A percentile compares a stretch with the other conserved stretches of the same genome.
These are phyloP conservation scores for Lentithecium fluviatile DNA, from an alignment of 495 filamentous ascomycete genomes.

Conservation along the genomic window DNA sequence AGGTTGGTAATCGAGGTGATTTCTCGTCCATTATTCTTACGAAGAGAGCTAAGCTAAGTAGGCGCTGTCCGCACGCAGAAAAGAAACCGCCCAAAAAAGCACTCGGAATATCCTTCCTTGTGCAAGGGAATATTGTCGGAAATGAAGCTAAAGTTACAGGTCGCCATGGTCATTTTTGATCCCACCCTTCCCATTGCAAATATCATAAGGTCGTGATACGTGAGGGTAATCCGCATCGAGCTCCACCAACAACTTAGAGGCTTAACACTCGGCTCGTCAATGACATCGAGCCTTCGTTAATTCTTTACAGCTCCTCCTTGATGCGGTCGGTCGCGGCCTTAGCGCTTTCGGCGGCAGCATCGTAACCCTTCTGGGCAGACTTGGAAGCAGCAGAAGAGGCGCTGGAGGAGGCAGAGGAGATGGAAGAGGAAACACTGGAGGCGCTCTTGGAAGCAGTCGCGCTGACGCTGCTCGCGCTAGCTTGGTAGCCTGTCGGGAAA, in stretches of 20 bases:
- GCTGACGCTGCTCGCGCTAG: constrained; percentile 30
- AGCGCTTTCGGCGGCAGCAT: constrained; percentile 66
- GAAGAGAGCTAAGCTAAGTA: too few species aligned
- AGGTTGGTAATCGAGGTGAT: too few species aligned
- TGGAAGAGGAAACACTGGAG: constrained; percentile 13
- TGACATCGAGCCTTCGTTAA: not conserved
- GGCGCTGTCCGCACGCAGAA: too few species aligned
- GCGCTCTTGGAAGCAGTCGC: constrained; percentile 6
- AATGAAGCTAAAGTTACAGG: constrained; percentile 1
- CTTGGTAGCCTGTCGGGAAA: constrained; percentile 31
- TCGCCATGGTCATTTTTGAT: not conserved
- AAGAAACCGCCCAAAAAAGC: too few species aligned
- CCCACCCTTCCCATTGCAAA: not conserved
- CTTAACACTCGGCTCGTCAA: not conserved
- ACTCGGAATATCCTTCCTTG: too few species aligned
- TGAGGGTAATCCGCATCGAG: not conserved
- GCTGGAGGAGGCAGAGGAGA: constrained; percentile 18
- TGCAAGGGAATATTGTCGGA: not conserved
- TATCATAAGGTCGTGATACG: constrained; percentile 1
- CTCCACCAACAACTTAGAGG: not conserved
- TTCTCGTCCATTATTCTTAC: too few species aligned
- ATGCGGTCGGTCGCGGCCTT: constrained; percentile 49
- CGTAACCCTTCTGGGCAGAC: constrained; percentile 41
- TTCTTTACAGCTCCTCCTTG: constrained; percentile 40
- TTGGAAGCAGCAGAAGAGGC: constrained; percentile 34